These are phyloP conservation scores for Phytophthora megakarya DNA, from an alignment of 352 stramenopile species.

Conservation along the genomic window DNA sequence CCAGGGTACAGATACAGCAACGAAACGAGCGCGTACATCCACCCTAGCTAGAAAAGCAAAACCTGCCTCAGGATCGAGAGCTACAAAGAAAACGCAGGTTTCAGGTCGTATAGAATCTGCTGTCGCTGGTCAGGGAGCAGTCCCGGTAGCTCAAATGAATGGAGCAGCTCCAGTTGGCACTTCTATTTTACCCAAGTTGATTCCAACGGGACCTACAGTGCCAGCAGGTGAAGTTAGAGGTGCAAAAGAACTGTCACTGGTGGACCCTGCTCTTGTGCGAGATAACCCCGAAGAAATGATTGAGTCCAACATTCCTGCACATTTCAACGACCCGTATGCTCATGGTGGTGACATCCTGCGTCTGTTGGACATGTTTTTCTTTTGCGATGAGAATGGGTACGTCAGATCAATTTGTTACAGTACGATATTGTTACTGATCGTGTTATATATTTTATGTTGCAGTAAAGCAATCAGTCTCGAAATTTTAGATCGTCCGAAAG, in stretches of 20 bases:
- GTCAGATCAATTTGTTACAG: constrained; percentile 14
- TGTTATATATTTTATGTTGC: constrained; percentile 10
- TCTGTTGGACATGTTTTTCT: constrained; percentile 87
- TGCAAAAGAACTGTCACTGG: constrained; percentile 57
- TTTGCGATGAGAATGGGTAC: constrained; percentile 85
- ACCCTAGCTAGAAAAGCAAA: constrained; percentile 27
- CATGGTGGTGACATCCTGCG: constrained; percentile 70
- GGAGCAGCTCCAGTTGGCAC: constrained; percentile 9
- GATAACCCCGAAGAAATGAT: constrained; percentile 51
- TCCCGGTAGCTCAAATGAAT: constrained; percentile 10
- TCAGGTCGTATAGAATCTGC: constrained; percentile 8
- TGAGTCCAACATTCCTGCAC: constrained; percentile 60
- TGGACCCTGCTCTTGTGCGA: constrained; percentile 33
- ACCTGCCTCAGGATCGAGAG: constrained; percentile 13
- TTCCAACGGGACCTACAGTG: constrained; percentile 63
- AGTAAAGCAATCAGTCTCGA: constrained; percentile 82
- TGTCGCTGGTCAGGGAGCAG: constrained; percentile 3
- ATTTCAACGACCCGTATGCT: constrained; percentile 75
- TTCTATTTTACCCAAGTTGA: constrained; percentile 58
- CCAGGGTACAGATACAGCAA: constrained; percentile 43
- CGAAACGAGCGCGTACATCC: constrained; percentile 42
- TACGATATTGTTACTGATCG: neutral
- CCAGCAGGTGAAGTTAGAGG: constrained; percentile 63
- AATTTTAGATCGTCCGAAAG: constrained; percentile 74
- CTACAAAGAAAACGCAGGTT: constrained; percentile 31